Base-by-base conservation (phyloP, 345 rosid genomes). In the Diplotaxis tenuifolia region DNA sequence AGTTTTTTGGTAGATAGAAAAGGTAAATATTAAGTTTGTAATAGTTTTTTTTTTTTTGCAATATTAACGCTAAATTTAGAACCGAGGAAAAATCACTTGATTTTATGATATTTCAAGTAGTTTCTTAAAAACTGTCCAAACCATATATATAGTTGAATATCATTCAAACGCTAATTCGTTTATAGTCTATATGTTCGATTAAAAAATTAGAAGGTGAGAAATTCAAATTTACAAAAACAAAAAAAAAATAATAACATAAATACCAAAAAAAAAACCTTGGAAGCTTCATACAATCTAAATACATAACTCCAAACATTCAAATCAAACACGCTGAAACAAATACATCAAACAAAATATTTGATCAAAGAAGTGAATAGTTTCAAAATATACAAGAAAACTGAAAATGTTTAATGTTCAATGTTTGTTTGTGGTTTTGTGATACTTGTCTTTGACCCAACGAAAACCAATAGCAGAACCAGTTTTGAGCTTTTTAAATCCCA, bases 401-500 rank as follows among this genome's bases (percentile, higher is more conserved):
- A 28, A 14, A 4, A 34, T 32, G 50, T 20, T 57, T 71, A 72
- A 0, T 79, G 59, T 20, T 57, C 61, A 77, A 1, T 79, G 60
- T 61, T 79, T 74, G n/a, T 70, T 49, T 20, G 82, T 69, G 52
- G 82, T 74, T 57, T 80, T 86, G 15, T 80, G 94, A 65, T 84
- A 88, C 83, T 88, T 88, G 52, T 80, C 79, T 68, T 86, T 88
- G 76, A 86, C 80, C 94, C 94, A 88, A 14, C 82, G 87, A 27
- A 88, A 40, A 6, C 89, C 91, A 1, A 78, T 2, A 4, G 83
- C 75, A 47, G 91, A 80, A 5, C 94, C 91, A 68, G 75, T 66
- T 72, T 88, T 88, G 40, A 84, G 80, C 76, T 88, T 88, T 72
- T 81, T 85, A 42, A 82, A 31, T 22, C 94, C 91, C 22, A 79